phyloP scores from a whole-genome alignment of 208 protist genomes.

The Phytomonas sp. region DNA sequence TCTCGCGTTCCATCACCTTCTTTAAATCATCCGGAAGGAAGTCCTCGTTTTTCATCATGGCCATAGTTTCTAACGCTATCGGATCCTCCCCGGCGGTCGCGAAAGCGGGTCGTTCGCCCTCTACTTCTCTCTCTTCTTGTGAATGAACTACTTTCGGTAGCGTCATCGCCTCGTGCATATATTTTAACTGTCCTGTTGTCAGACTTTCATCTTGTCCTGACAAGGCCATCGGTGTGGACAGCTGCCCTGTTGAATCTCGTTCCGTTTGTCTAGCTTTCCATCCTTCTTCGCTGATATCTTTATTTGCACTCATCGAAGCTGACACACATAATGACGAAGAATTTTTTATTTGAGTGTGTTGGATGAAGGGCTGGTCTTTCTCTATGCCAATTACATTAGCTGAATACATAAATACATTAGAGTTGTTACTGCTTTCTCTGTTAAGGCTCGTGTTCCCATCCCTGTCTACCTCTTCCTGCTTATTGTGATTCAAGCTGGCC shows the following conservation, averaged over 20 bases:
- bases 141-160: background rate
- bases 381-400: background rate
- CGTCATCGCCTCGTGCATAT: background rate
- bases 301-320: background rate
- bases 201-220: background rate
- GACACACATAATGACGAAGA: background rate
- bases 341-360: background rate
- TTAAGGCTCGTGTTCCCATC: background rate
- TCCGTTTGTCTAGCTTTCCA: background rate
- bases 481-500: background rate
- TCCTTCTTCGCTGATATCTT: background rate
- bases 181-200: background rate
- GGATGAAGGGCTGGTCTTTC: background rate
- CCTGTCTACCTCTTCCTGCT: background rate
- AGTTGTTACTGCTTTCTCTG: background rate
- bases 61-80: background rate
- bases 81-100: background rate
- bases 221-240: background rate
- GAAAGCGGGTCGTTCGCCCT: background rate
- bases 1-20: conserved; percentile 12
- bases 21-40: conserved; percentile 11
- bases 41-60: background rate
- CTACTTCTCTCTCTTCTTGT: background rate
- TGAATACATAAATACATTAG: background rate
- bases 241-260: background rate